Evolutionary conservation across 306 rosid genomes (phyloP), one percentile per base, ranked within the genome.

Genomic region (Adenanthera pavonina): DNA sequence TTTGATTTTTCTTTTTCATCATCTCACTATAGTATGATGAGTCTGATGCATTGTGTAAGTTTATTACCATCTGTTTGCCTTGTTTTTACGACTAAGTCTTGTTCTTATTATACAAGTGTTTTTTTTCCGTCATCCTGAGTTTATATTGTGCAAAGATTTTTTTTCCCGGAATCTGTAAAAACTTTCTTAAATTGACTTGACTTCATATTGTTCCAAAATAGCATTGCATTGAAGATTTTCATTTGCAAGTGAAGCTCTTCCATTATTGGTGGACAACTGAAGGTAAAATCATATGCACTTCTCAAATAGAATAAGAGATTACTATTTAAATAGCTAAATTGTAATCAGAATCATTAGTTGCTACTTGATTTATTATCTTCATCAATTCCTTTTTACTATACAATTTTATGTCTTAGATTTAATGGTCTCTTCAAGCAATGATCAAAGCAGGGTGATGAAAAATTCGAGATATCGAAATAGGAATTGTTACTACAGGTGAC

Each of bases 181-280:
- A 59, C 64, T 51, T 30, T 41, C 40, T 62, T 40, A 40, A 40
- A 69, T 72, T n/a, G n/a, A n/a, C n/a, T n/a, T 53, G 69, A 20
- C 57, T 60, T 82, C 40, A 52, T 30, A 77, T 17, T 60, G 56
- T 53, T 34, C 25, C 38, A 8, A 19, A 66, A 52, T 17, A 59
- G 47, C 33, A 33, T 67, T 73, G 41, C 49, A 8, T 70, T 59
- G 69, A 60, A 56, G 38, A 71, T 20, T 47, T 84, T 72, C 82
- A 77, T 72, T 75, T 51, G 48, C 71, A 46, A 10, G 66, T 4
- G 66, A 60, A 10, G 38, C 40, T 60, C 40, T 35, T 60, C 4
- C 40, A 69, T 6, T 8, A 56, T 78, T 71, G 64, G 73, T 49
- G 74, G 78, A 57, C 59, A 68, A 57, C 56, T 43, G 78, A 77